Evolutionary conservation across 306 rosid genomes (phyloP), one percentile per base, ranked within the genome.

Genomic region (Neltuma alba): DNA sequence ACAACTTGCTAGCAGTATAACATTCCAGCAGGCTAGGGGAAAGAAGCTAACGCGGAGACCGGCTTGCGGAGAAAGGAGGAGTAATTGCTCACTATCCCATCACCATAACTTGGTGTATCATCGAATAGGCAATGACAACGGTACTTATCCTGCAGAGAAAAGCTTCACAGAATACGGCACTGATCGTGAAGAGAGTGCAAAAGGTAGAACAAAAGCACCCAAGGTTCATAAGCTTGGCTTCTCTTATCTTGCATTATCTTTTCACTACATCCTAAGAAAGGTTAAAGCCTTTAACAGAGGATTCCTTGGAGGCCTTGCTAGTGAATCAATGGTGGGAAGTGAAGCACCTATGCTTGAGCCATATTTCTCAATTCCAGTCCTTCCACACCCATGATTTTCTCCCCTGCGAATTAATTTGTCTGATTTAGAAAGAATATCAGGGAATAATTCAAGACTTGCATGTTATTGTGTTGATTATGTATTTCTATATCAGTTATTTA

Each of bases 331-430:
- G 8, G 61, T 50, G 48, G 79, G 79, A 62, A 83, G 47, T 75
- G 87, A 87, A 80, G 88, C 61, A 44, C 77, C 82, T 68, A 60
- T 74, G 77, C 78, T 77, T 13, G 91, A 87, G 58, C 60, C 92
- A 48, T 88, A 90, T 82, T 90, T 88, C 81, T 90, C 92, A 11
- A 60, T 90, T 67, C 92, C 94, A 18, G 87, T 83, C 67, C 70
- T 84, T 73, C 86, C 89, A 52, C 72, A 80, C 72, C 74, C 79
- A 67, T 21, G 34, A 31, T 34, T 15, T 71, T 23, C 45, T 67
- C 55, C 76, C 38, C 1, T 37, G 50, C 16, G 42, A 37, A 66
- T 66, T 38, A n/a, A 20, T 48, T n/a, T 73, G 68, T 27, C 67
- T 72, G 47, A 36, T 48, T 37, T 50, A 73, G 34, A 7, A 38